Base-by-base conservation (phyloP, 2,329 filamentous ascomycete genomes). In the Aspergillus sojae region DNA sequence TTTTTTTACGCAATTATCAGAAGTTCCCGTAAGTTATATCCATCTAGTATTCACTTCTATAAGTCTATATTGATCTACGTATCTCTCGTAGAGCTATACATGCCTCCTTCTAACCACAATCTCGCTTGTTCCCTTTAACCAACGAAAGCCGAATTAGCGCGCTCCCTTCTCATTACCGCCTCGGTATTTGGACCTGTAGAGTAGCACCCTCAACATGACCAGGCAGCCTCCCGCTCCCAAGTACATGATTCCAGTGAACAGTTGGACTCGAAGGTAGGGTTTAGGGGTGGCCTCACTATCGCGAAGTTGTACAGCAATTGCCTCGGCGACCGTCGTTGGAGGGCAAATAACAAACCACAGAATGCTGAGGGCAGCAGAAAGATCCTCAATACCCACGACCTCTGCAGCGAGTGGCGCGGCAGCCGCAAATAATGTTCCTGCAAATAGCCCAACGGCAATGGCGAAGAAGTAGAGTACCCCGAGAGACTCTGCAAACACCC, bases 251-350 rank as follows among this genome's bases (percentile, higher is more conserved):
- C 55, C 55, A 26, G 43, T 28, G 32, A 57, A 57, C 14, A 57
- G 6, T 28, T 57, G 55, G 19, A 57, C 55, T 14, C 36, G 9
- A 7, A 57, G 55, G n/a, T 57, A 57, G 6, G 36, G 36, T 3
- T 19, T 39, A 9, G 32, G 23, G 10, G 3, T 11, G 14, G 12
- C 16, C 5, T 10, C 34, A 7, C n/a, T 26, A 7, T 43, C 14
- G n/a, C 55, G 55, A n/a, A 57, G 21, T 28, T 57, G 36, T 10
- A 57, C 36, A 19, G 56, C 56, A 16, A 58, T 48, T 9, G 56
- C 26, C 28, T 56, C 53, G 1, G 53, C 53, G 1, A 56, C 32
- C 5, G 53, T 9, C 2, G 32, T 56, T 14, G 53, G 53, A 16
- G 23, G 32, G 16, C 10, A n/a, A 10, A 56, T 5, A n/a, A 41